These are phyloP conservation scores for Dillenia turbinata DNA, from an alignment of 164 flowering plant species.

Conservation along the genomic window DNA sequence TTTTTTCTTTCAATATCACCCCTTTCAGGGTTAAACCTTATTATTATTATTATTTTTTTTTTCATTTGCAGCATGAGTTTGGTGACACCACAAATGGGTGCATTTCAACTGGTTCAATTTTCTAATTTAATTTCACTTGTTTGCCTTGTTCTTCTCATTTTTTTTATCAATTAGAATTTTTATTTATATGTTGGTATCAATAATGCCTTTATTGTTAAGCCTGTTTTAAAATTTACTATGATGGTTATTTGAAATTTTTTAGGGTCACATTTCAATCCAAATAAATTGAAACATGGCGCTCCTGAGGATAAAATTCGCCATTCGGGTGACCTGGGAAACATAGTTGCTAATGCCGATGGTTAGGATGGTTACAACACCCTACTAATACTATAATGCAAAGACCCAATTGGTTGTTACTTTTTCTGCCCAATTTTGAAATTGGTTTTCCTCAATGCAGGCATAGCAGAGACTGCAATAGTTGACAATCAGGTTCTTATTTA, in stretches of 20 bases:
- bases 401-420: not conserved
- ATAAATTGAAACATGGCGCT: slow-evolving; percentile 86
- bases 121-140: too few relatives aligned
- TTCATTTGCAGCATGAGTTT: too few relatives aligned
- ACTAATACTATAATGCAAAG: not conserved
- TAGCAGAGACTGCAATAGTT: slow-evolving; percentile 88
- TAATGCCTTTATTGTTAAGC: too few relatives aligned
- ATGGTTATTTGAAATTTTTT: not conserved
- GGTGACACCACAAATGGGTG: too few relatives aligned
- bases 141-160: too few relatives aligned
- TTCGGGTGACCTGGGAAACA: slow-evolving; percentile 99
- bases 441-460: slow-evolving; percentile 41
- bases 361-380: slow-evolving; percentile 6
- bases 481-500: slow-evolving; percentile 64
- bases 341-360: slow-evolving; percentile 88
- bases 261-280: slow-evolving; percentile 92
- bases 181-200: too few relatives aligned
- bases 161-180: too few relatives aligned
- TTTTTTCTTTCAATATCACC: too few relatives aligned
- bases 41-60: too few relatives aligned
- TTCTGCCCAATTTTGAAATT: slow-evolving; percentile 2
- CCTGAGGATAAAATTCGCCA: slow-evolving; percentile 90
- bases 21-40: too few relatives aligned
- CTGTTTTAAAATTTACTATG: too few relatives aligned
- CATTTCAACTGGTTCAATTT: too few relatives aligned